A percentile compares a stretch with the other conserved stretches of the same genome.
Evolutionary conservation across 164 flowering plant species (phyloP).

Genomic region (Liquidambar formosana): DNA sequence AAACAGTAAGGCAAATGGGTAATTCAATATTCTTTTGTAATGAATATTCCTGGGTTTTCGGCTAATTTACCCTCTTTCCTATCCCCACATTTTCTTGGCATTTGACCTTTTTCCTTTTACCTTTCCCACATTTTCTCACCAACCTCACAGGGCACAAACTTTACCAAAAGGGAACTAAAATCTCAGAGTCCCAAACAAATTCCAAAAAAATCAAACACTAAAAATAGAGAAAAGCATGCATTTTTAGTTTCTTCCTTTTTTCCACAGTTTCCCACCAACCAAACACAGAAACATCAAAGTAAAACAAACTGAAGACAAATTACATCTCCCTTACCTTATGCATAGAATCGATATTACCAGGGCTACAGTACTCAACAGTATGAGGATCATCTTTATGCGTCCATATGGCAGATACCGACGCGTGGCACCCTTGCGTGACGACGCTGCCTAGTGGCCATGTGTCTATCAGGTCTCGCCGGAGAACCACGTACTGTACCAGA

Average conservation of each 20-base stretch:
- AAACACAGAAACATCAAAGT: not conserved
- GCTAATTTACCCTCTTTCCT: too few relatives aligned
- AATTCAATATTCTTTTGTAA: too few relatives aligned
- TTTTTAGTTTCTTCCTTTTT: too few relatives aligned
- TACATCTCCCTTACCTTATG: constrained; percentile 52
- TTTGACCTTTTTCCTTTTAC: not conserved
- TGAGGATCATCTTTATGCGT: constrained; percentile 56
- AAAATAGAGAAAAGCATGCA: too few relatives aligned
- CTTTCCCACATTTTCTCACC: constrained; percentile 3
- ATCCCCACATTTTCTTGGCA: too few relatives aligned
- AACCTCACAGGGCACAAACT: not conserved
- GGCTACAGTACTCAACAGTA: constrained; percentile 63
- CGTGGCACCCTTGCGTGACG: constrained; percentile 92
- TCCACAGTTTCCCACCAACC: not conserved
- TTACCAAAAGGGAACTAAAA: not conserved
- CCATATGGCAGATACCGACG: constrained; percentile 84
- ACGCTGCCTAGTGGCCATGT: constrained; percentile 89
- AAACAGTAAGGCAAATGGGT: too few relatives aligned
- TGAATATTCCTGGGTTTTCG: too few relatives aligned
- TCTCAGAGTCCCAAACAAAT: not conserved
- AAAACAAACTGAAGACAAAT: not conserved
- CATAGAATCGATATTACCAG: constrained; percentile 70
- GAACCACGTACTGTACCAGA: constrained; percentile 83
- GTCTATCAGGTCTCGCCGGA: constrained; percentile 81
- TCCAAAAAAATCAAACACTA: not conserved